These are phyloP conservation scores for Ceratocystiopsis minuta DNA, from an alignment of 2,329 filamentous ascomycete genomes.

Conservation along the genomic window DNA sequence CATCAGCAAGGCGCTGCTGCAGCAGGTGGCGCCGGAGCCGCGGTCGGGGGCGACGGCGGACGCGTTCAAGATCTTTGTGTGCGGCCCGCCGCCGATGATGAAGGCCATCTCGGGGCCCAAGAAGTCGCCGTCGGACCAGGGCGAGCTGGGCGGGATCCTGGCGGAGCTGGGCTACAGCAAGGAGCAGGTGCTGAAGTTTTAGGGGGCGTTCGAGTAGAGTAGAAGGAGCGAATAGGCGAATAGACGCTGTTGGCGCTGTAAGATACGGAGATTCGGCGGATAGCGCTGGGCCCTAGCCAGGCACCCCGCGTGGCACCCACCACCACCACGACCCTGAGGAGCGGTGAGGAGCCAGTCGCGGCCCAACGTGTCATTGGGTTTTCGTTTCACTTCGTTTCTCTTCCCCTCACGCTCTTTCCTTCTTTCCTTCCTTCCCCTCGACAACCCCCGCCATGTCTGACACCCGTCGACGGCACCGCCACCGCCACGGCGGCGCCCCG, in stretches of 20 bases:
- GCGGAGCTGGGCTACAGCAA: constrained; percentile 35
- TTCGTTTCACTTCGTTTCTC: too few species aligned
- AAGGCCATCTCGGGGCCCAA: constrained; percentile 81
- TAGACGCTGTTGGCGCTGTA: too few species aligned
- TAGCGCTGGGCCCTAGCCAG: too few species aligned
- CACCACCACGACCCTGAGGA: too few species aligned
- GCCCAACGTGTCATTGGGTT: too few species aligned
- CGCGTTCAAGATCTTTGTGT: constrained; percentile 94
- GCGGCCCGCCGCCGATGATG: constrained; percentile 82
- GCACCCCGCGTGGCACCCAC: too few species aligned
- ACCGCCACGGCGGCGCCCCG: constrained; percentile 3
- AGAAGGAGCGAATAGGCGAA: too few species aligned
- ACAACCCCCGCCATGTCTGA: constrained; percentile 4
- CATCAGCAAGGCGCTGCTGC: constrained; percentile 81
- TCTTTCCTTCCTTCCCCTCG: not conserved
- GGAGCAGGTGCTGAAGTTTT: constrained; percentile 94
- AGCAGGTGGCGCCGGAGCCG: constrained; percentile 86
- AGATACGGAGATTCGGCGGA: too few species aligned
- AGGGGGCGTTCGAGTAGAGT: too few species aligned
- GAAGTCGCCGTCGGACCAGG: constrained; percentile 85
- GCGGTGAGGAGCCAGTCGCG: not conserved
- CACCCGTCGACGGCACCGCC: not conserved
- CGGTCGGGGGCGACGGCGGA: constrained; percentile 38
- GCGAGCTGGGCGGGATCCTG: constrained; percentile 65
- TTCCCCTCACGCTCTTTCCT: not conserved